Base-by-base conservation (phyloP, 2,329 filamentous ascomycete species). In the Stagonosporopsis vannaccii region DNA sequence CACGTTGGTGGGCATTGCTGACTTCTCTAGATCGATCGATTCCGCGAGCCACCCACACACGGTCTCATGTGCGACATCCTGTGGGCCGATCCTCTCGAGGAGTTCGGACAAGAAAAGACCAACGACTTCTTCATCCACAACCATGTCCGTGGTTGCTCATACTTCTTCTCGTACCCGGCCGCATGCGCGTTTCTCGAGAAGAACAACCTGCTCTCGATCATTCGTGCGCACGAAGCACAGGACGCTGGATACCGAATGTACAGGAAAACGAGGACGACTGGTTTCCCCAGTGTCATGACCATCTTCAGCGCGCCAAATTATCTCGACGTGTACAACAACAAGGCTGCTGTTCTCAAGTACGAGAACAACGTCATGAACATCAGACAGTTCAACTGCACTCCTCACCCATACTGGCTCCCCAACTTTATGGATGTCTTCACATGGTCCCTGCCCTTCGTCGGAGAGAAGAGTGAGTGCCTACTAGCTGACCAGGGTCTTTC, bases 351-450 rank as follows among this genome's bases (percentile, higher is more conserved):
- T 36, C 83, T 99, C 70, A 99, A 99, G 81, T 99, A 99, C 76
- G 95, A 99, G 81, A 99, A 99, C 80, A 99, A 99, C 73, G 95
- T 99, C 59, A 99, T 99, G 95, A 99, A 99, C 82, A 99, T 99
- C 74, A 87, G 95, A 57, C 95, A 99, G 78, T 99, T 99, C 82
- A 99, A 99, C 84, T 99, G 94, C 85, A 98, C 95, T 20, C 95
- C 95, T 30, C 95, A 99, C 77, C 95, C 95, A 6, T 99, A 99
- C 83, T 99, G 95, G 95, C 86, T 99, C 44, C 95, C 95, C 51
- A 99, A 99, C 82, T 99, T 99, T 75, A 99, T 99, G 95, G 95
- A 99, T 73, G 95, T 99, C 61, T 99, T 99, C 75, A 99, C 95
- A n/a, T 99, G 95, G 95, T 99, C 95, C 30, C 83, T 99, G 58